Evolutionary conservation across 257 asterid species (phyloP).

Genomic region (Solanum ossicruentum): DNA sequence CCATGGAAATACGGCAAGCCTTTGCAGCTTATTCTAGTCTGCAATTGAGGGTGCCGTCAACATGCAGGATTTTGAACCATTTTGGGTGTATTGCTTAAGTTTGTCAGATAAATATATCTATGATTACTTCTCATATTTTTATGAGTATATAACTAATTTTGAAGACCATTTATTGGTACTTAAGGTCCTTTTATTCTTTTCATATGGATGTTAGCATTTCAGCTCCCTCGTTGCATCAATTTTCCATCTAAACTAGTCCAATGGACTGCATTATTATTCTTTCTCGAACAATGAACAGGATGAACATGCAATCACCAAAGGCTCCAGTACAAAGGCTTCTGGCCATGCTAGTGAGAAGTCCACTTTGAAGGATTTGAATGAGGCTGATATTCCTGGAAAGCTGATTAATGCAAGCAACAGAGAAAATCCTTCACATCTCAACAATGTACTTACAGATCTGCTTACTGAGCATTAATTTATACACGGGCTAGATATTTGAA

Average conservation of each 20-base stretch:
- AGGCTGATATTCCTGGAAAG: background rate
- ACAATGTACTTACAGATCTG: constrained; percentile 9
- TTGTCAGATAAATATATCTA: background rate
- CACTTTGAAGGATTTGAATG: background rate
- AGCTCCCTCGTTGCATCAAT: background rate
- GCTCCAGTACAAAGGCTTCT: background rate
- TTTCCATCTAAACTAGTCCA: background rate
- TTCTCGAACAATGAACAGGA: background rate
- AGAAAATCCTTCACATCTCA: background rate
- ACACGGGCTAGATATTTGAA: background rate
- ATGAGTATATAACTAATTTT: background rate
- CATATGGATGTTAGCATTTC: background rate
- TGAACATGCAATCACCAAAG: background rate
- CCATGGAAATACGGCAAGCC: background rate
- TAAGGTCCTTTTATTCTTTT: background rate
- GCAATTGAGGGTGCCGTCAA: background rate
- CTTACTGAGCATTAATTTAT: background rate
- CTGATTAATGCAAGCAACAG: constrained; percentile 4
- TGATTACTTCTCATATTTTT: background rate
- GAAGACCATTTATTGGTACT: background rate
- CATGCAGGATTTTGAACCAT: background rate
- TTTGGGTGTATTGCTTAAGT: background rate
- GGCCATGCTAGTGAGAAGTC: background rate
- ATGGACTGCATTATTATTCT: background rate
- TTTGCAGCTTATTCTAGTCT: background rate